Base-by-base conservation (phyloP, 208 protist species). In the Balamuthia mandrillaris region DNA sequence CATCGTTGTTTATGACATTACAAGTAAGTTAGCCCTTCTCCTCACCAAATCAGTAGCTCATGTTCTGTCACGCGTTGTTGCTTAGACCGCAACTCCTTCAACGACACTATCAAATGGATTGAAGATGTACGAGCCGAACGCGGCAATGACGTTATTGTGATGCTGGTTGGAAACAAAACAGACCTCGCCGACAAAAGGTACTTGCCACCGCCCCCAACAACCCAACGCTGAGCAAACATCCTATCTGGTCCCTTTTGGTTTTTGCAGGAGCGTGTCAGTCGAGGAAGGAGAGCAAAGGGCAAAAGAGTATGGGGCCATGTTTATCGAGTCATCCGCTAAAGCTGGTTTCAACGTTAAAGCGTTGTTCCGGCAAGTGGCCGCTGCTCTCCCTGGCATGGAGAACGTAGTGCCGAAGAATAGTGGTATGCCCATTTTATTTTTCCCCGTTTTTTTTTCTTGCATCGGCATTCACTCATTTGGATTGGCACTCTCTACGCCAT, bases 1-100 rank as follows among this genome's bases (percentile, higher is more conserved):
- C 14, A 92, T 99, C 31, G 93, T 99, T 41, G 97, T 99, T 18
- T 99, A 98, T 90, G 98, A 99, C 88, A 95, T 99, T 68, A 97
- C 96, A 63, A 96, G 94, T 87, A 81, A 72, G 88, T 51, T 60
- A 16, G 12, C 31, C 31, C 37, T 14, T 7, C 33, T 44, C 35
- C n/a, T 14, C 2, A 51, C n/a, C 16, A 24, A 21, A 21, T 54
- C 16, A 14, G 16, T 54, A 24, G 16, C 14, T 54, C 16, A 54
- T 54, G 47, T 14, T 54, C 16, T 54, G 47, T 63, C 7, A 33
- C 16, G 52, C 52, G 52, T 5, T 18, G 52, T 60, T 18, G 21
- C 18, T 24, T 41, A 94, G 93, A 93, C 89, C 94, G 96, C 21
- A 75, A 89, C 14, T 97, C 96, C 0, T 99, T 99, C 91, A 68